Evolutionary conservation across 495 filamentous ascomycete species (phyloP).

Genomic region (Bacidia rubella): DNA sequence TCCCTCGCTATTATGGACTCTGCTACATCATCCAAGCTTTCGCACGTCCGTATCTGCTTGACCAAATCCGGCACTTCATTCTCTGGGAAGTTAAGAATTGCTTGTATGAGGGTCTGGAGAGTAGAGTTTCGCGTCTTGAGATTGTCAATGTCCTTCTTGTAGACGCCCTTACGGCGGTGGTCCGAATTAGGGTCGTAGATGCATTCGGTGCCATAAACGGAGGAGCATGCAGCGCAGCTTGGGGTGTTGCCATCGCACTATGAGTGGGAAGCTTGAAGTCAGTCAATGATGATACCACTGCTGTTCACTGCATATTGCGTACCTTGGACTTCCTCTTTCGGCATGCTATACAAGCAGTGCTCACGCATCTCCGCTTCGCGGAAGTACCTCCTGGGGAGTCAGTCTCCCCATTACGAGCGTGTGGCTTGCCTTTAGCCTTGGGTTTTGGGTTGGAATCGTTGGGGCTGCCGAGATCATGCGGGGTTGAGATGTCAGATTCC

Average conservation of each 20-base stretch:
- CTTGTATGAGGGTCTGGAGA: constrained; percentile 80
- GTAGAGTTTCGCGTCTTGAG: constrained; percentile 79
- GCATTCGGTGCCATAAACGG: constrained; percentile 77
- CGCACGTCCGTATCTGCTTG: constrained; percentile 77
- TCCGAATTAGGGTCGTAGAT: constrained; percentile 88
- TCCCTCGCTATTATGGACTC: constrained; percentile 57
- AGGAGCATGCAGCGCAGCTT: constrained; percentile 85
- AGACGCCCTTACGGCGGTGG: constrained; percentile 90
- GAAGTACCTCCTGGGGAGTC: constrained; percentile 21
- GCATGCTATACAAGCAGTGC: constrained; percentile 86
- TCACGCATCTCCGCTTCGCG: constrained; percentile 74
- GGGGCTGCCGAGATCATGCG: not conserved
- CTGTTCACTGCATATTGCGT: constrained; percentile 7
- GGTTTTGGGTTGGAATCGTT: not conserved
- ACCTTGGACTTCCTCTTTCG: constrained; percentile 81
- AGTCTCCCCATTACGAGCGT: constrained; percentile 24
- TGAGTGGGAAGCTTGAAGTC: not conserved
- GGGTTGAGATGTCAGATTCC: not conserved
- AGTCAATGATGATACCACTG: not conserved
- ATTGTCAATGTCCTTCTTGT: constrained; percentile 86
- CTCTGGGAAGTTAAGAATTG: constrained; percentile 71
- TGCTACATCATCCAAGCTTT: constrained; percentile 81
- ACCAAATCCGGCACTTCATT: constrained; percentile 73
- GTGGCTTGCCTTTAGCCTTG: not conserved
- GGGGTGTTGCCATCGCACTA: constrained; percentile 87